phyloP scores from a whole-genome alignment of 352 stramenopile genomes.

The Bremia lactucae region DNA sequence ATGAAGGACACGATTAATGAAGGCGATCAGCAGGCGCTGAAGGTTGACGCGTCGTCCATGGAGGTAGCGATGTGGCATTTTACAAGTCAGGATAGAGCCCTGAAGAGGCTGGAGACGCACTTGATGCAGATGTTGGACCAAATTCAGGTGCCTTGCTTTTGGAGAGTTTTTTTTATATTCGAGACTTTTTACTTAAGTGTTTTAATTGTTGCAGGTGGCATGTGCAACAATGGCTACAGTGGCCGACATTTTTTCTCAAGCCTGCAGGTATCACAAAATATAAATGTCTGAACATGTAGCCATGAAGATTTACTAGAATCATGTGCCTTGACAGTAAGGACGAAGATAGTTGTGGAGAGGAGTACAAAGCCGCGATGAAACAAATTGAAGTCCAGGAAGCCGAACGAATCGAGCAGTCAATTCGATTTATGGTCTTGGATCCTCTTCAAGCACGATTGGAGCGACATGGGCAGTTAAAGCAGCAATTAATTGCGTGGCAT shows the following conservation, averaged over 20 bases:
- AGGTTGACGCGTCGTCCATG: conserved; percentile 16
- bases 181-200: neutral
- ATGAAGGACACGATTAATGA: conserved; percentile 10
- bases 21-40: conserved; percentile 1
- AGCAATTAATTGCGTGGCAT: conserved; percentile 21
- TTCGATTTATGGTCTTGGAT: conserved; percentile 69
- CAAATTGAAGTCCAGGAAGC: conserved; percentile 42
- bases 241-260: conserved; percentile 45
- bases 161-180: neutral
- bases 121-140: conserved; percentile 43
- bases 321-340: conserved; percentile 12
- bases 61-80: conserved; percentile 38
- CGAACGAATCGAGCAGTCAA: conserved; percentile 62
- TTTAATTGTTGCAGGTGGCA: conserved; percentile 15
- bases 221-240: conserved; percentile 40
- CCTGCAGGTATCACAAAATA: conserved; percentile 21
- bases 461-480: conserved; percentile 32
- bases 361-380: conserved; percentile 42
- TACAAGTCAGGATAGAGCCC: conserved; percentile 33
- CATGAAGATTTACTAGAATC: no score
- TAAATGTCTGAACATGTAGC: neutral
- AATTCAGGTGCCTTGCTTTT: conserved; percentile 27
- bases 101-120: conserved; percentile 37
- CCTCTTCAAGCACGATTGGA: conserved; percentile 44
- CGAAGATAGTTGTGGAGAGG: conserved; percentile 17